Conservation (phyloP, 148 eudicot species). For the Pharnaceum exiguum region DNA sequence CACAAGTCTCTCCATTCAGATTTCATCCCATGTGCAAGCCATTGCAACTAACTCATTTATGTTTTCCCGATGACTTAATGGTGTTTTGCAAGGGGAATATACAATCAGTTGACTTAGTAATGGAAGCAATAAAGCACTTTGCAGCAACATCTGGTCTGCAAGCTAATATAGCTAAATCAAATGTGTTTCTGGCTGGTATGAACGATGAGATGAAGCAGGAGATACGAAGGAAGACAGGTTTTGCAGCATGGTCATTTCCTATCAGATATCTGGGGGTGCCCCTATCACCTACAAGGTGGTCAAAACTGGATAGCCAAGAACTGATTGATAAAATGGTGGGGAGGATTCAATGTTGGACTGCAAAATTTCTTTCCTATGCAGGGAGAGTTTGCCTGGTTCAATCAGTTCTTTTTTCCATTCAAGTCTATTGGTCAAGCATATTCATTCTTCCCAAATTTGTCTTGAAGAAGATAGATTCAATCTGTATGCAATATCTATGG, state of each 20-base stretch:
- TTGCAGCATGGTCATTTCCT: neutral
- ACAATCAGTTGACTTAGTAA: neutral
- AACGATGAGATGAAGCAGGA: neutral
- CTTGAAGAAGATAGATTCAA: neutral
- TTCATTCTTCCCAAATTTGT: neutral
- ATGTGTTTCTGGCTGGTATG: neutral
- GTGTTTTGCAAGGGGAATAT: neutral
- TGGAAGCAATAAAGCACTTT: neutral
- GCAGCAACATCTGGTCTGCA: neutral
- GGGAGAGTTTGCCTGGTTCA: neutral
- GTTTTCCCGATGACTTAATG: neutral
- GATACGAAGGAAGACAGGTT: neutral
- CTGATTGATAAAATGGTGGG: neutral
- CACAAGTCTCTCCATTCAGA: no score
- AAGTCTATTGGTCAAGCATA: neutral
- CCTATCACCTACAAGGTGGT: neutral
- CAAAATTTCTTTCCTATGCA: neutral
- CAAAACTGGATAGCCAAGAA: neutral
- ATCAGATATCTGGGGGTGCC: neutral
- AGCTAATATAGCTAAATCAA: neutral
- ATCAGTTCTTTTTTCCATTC: neutral
- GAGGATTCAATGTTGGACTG: neutral
- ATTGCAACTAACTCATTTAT: neutral
- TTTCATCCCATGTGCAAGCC: no score
- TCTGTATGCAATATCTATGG: neutral